phyloP scores from a whole-genome alignment of 192 early-diverging fungal species.

The Podila minutissima region DNA sequence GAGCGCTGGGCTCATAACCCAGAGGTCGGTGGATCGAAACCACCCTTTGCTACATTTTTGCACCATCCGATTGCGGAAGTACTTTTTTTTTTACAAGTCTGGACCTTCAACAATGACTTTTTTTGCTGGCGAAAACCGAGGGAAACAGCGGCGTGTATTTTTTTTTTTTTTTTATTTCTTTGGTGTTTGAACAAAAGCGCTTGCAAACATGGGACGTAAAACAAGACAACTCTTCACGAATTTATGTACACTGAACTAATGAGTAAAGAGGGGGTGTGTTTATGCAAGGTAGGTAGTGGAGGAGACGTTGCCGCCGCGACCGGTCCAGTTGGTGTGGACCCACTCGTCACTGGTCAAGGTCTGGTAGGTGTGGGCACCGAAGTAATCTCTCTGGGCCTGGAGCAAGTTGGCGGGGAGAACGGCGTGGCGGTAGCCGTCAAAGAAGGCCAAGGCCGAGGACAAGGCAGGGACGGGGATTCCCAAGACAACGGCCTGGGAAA shows the following conservation, averaged over 20 bases:
- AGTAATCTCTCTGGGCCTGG: constrained; percentile 98
- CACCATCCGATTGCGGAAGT: too few relatives aligned
- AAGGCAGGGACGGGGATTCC: constrained; percentile 94
- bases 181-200: constrained; percentile 1
- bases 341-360: constrained; percentile 76
- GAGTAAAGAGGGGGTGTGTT: neutral
- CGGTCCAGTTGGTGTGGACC: constrained; percentile 99
- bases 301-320: constrained; percentile 80
- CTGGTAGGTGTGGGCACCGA: constrained; percentile 98
- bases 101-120: too few relatives aligned
- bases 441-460: constrained; percentile 94
- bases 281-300: constrained; percentile 68
- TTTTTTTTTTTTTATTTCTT: constrained; percentile 1
- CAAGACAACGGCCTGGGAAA: constrained; percentile 78
- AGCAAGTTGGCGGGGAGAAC: constrained; percentile 94
- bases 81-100: too few relatives aligned
- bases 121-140: too few relatives aligned
- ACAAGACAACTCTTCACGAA: neutral
- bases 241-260: neutral
- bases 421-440: constrained; percentile 95
- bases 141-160: too few relatives aligned
- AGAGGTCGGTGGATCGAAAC: constrained; percentile 88
- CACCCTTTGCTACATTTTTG: constrained; percentile 63
- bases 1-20: constrained; percentile 90
- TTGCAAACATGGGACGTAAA: neutral